Percentiles rank a stretch among this genome's conserved stretches.
phyloP scores from a whole-genome alignment of 208 protist species.

The Trypanosomatidae sp. region DNA sequence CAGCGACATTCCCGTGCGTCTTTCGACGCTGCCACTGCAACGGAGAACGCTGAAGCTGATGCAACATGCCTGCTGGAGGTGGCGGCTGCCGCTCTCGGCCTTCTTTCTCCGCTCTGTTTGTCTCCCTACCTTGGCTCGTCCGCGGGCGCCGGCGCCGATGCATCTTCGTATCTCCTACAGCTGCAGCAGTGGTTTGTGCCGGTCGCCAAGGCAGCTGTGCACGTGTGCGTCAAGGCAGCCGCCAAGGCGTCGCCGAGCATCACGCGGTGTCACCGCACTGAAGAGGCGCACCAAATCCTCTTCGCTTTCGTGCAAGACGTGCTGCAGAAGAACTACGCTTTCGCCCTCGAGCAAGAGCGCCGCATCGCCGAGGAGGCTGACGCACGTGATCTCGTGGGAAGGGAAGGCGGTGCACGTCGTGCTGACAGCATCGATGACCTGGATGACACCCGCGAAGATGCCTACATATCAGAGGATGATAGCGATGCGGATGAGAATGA shows the following conservation, averaged over 20 bases:
- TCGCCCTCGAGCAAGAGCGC: slow-evolving; percentile 67
- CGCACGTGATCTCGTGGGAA: not conserved
- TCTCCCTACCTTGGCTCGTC: slow-evolving; percentile 29
- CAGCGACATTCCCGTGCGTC: slow-evolving; percentile 1
- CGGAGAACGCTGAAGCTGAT: not conserved
- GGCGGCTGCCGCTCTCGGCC: slow-evolving; percentile 47
- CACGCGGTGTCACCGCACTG: not conserved
- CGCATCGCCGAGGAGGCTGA: slow-evolving; percentile 32
- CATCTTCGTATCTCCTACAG: slow-evolving; percentile 16
- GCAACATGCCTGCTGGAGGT: slow-evolving; percentile 10
- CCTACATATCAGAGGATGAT: slow-evolving; percentile 30
- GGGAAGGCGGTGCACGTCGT: not conserved
- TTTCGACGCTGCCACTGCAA: not conserved
- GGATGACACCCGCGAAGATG: slow-evolving; percentile 23
- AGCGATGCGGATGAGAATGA: slow-evolving; percentile 12
- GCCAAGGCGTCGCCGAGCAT: not conserved
- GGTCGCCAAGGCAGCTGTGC: slow-evolving; percentile 31
- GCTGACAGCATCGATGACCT: not conserved
- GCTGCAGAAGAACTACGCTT: slow-evolving; percentile 82
- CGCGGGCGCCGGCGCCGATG: not conserved
- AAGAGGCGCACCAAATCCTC: slow-evolving; percentile 33
- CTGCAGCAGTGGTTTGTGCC: slow-evolving; percentile 47
- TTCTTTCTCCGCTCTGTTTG: slow-evolving; percentile 67
- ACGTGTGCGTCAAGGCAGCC: slow-evolving; percentile 15
- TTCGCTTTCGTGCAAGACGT: slow-evolving; percentile 86